Evolutionary conservation across 139 green algal species (phyloP).

Genomic region (Haematococcus lacustris): DNA sequence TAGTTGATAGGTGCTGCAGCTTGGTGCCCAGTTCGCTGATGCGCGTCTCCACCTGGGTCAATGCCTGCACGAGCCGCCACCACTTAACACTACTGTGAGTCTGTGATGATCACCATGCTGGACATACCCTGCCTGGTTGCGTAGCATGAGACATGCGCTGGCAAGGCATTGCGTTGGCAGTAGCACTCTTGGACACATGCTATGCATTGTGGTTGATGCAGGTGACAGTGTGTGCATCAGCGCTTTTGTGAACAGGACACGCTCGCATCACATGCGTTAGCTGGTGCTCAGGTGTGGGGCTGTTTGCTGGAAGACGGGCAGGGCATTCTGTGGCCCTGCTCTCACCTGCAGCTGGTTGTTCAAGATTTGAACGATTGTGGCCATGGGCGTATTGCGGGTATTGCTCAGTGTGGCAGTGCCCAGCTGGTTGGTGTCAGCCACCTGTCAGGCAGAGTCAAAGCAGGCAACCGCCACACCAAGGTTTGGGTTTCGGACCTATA

Average conservation of each 20-base stretch:
- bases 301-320: neutral
- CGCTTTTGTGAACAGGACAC: neutral
- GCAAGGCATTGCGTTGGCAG: neutral
- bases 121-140: neutral
- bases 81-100: too few relatives aligned
- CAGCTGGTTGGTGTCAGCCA: conserved; percentile 50
- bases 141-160: neutral
- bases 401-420: conserved; percentile 44
- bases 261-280: neutral
- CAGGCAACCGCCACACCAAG: neutral
- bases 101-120: neutral
- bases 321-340: neutral
- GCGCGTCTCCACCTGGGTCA: conserved; percentile 14
- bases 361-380: conserved; percentile 73
- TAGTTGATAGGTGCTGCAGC: conserved; percentile 1
- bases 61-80: conserved; percentile 1
- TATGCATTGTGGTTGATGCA: neutral
- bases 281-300: neutral
- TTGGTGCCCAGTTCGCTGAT: conserved; percentile 7
- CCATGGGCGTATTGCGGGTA: conserved; percentile 54
- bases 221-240: neutral
- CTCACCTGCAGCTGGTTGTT: conserved; percentile 83
- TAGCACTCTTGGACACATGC: neutral
- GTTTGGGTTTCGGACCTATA: neutral
- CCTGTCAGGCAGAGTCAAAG: neutral